Base-by-base conservation (phyloP, 768 basidiomycete genomes). In the Mycena polygramma region DNA sequence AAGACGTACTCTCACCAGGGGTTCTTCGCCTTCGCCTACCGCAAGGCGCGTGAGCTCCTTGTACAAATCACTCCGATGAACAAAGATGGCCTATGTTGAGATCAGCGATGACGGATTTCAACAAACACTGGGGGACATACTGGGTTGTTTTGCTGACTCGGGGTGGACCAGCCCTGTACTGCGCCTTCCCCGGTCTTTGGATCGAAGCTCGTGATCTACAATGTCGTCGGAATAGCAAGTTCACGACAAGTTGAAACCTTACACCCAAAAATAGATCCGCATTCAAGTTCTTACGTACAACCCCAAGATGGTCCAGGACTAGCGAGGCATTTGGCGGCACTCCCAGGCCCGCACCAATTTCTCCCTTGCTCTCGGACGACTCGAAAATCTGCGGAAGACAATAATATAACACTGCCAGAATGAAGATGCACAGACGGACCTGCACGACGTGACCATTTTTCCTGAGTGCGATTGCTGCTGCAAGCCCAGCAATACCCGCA, bases 401-500 rank as follows among this genome's bases (percentile, higher is more conserved):
- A 3, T 13, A 54, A 22, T 36, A 36, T 36, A 24, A 26, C 11
- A 36, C n/a, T n/a, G n/a, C n/a, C n/a, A 19, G 15, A 15, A 41
- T 2, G 20, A 30, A 4, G 30, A 24, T 24, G 26, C 6, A 19
- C 14, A 30, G 22, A 22, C 53, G 19, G 30, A 72, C 71, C 63
- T 69, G 57, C 19, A 72, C 71, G 4, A 11, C 17, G 36, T 72
- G 71, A 0, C 71, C 71, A 19, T 60, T 60, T 54, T 57, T 43
- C 37, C 65, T 48, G 30, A 71, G 60, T 24, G 70, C 70, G 4
- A 71, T 22, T 37, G 70, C 65, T 1, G 70, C 65, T 17, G 70
- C 61, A 37, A 71, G 61, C 1, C 70, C 70, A 7, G 35, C 70
- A 17, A 71, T 72, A 24, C 70, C 70, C 7, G 70, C 70, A 24